Base-by-base conservation (phyloP, 495 filamentous ascomycete genomes). In the Sphaerosporella brunnea region DNA sequence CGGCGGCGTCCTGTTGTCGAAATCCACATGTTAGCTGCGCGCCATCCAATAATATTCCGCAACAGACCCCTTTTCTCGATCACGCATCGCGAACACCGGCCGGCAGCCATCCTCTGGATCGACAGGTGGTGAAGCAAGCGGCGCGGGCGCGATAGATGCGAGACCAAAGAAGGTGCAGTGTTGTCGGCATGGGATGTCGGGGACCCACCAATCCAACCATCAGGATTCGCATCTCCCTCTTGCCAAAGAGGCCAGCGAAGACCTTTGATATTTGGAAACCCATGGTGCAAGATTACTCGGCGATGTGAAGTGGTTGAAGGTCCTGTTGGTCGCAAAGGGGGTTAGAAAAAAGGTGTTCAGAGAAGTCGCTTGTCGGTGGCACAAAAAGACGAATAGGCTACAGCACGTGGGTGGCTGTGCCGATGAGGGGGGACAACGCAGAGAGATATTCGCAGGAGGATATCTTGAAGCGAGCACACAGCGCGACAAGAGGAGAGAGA, bases 171-270 rank as follows among this genome's bases (percentile, higher is more conserved):
- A 24, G 11, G 18, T 3, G 19, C 10, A 44, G 28, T 11, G 41
- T 44, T 1, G 37, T 18, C 37, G 37, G 37, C 21, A 19, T 7
- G 28, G 13, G 5, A 32, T 32, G 13, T 40, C 26, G 40, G 10
- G 38, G 39, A 61, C 58, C 36, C 45, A 61, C 58, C 58, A 99
- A 76, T 72, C 90, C 90, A 62, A 99, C 87, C 90, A 99, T 99
- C 65, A 99, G 68, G 66, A 99, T 93, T 71, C 87, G 78, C 90
- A 99, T 99, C 77, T 99, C 90, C 78, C 94, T 94, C 77, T 93
- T 90, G 56, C 87, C 86, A 79, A 84, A 94, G 64, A 96, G 78
- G 71, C 78, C 77, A 64, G 92, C 82, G 66, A 97, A 85, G 62
- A 96, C 67, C 73, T 80, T 87, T 53, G 86, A 93, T 66, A 94